phyloP scores from a whole-genome alignment of 2,329 filamentous ascomycete species.

The Graphiopsis chlorocephala region DNA sequence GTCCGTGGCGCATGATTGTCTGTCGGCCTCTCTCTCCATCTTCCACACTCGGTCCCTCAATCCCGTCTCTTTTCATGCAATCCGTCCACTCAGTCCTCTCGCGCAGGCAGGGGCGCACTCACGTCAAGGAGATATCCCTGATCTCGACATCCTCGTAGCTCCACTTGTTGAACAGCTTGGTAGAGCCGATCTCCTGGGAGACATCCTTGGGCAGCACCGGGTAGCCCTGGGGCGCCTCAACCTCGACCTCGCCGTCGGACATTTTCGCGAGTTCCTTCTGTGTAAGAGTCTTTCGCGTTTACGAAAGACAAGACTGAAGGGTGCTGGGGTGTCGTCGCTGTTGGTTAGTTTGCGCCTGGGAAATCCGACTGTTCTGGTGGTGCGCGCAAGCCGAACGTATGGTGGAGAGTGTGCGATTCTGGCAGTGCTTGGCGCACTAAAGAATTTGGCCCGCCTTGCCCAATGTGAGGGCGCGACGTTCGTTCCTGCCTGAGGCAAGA shows the following conservation, averaged over 20 bases:
- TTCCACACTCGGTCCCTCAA: neutral
- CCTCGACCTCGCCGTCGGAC: constrained; percentile 91
- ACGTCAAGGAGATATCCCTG: constrained; percentile 99
- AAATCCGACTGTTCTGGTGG: constrained; percentile 5
- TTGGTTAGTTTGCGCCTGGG: constrained; percentile 15
- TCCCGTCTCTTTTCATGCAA: constrained; percentile 9
- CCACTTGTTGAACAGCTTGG: constrained; percentile 99
- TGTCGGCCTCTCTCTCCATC: neutral
- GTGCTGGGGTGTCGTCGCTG: constrained; percentile 14
- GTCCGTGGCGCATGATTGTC: neutral
- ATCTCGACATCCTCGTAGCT: constrained; percentile 99
- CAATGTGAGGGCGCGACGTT: neutral
- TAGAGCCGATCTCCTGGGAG: constrained; percentile 79
- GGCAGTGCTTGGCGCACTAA: neutral
- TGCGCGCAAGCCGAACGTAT: neutral
- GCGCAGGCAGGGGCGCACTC: constrained; percentile 47
- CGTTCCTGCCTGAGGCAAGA: neutral
- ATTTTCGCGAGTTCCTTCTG: constrained; percentile 15
- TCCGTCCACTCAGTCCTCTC: constrained; percentile 16
- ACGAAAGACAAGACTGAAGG: constrained; percentile 17
- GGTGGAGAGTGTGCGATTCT: neutral
- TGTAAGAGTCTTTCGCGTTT: constrained; percentile 9
- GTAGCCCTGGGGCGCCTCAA: constrained; percentile 79
- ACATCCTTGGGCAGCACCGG: constrained; percentile 91
- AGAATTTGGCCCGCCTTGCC: neutral